Percentiles rank a stretch among this genome's conserved stretches.
phyloP scores from a whole-genome alignment of 2,329 filamentous ascomycete species.

The Penicillium decumbens region DNA sequence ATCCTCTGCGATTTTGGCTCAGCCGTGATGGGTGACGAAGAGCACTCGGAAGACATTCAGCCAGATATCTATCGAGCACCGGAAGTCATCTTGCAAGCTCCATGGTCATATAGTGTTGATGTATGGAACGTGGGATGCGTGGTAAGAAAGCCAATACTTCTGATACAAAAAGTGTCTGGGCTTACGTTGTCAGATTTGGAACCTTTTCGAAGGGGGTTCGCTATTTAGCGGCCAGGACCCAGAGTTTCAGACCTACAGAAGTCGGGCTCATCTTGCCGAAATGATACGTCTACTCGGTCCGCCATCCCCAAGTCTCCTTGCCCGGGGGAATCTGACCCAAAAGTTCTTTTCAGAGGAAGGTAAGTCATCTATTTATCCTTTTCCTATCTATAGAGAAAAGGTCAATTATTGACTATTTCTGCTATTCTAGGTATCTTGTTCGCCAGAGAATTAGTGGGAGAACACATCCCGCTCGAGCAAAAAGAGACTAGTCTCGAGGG shows the following conservation, averaged over 20 bases:
- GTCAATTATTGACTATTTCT: slow-evolving; percentile 3
- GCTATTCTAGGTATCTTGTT: slow-evolving; percentile 27
- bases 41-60: slow-evolving; percentile 31
- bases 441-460: slow-evolving; percentile 18
- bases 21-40: slow-evolving; percentile 35
- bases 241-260: slow-evolving; percentile 39
- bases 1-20: slow-evolving; percentile 52
- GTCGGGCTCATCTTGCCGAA: slow-evolving; percentile 48
- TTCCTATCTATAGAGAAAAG: not conserved
- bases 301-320: slow-evolving; percentile 38
- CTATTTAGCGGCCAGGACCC: slow-evolving; percentile 45
- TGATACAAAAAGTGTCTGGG: slow-evolving; percentile 3
- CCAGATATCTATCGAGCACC: slow-evolving; percentile 37
- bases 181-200: slow-evolving; percentile 42
- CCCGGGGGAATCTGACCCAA: slow-evolving; percentile 24
- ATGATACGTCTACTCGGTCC: slow-evolving; percentile 47
- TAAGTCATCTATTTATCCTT: slow-evolving; percentile 14
- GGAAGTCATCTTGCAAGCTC: slow-evolving; percentile 46
- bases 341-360: slow-evolving; percentile 43
- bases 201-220: slow-evolving; percentile 46
- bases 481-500: slow-evolving; percentile 38
- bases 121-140: slow-evolving; percentile 53
- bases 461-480: slow-evolving; percentile 31
- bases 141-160: slow-evolving; percentile 34
- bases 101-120: slow-evolving; percentile 48